Conservation (phyloP, 805 yeast species). For the Wickerhamomyces strasburgensis region DNA sequence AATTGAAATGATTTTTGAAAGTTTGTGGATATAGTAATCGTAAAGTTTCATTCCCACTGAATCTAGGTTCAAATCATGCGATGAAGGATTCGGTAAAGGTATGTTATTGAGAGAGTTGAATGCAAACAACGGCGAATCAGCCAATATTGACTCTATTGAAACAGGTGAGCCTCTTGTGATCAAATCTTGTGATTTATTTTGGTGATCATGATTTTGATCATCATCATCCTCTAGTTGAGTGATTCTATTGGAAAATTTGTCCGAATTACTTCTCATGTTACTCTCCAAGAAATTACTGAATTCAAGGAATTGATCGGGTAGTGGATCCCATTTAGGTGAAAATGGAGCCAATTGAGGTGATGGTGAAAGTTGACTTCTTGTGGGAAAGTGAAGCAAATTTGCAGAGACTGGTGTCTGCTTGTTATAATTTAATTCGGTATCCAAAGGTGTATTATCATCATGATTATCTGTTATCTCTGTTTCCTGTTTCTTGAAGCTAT, state of each 20-base stretch:
- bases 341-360: constrained; percentile 4
- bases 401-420: constrained; percentile 23
- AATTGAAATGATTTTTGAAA: constrained; percentile 43
- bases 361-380: constrained; percentile 8
- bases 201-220: not conserved
- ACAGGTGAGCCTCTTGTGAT: constrained; percentile 3
- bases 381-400: constrained; percentile 15
- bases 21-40: constrained; percentile 44
- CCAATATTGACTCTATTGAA: constrained; percentile 7
- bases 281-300: constrained; percentile 24
- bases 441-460: constrained; percentile 12
- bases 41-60: constrained; percentile 39
- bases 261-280: constrained; percentile 18
- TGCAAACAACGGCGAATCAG: constrained; percentile 10
- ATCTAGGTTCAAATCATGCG: constrained; percentile 30
- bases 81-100: constrained; percentile 19
- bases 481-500: no score
- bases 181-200: not conserved
- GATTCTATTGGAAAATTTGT: constrained; percentile 15
- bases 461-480: constrained; percentile 8
- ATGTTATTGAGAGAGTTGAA: constrained; percentile 10
- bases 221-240: constrained; percentile 9
- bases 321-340: constrained; percentile 14
- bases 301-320: constrained; percentile 11
- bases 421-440: constrained; percentile 8